These are phyloP conservation scores for Aureobasidium vineae DNA, from an alignment of 2,329 filamentous ascomycete genomes.

Conservation along the genomic window DNA sequence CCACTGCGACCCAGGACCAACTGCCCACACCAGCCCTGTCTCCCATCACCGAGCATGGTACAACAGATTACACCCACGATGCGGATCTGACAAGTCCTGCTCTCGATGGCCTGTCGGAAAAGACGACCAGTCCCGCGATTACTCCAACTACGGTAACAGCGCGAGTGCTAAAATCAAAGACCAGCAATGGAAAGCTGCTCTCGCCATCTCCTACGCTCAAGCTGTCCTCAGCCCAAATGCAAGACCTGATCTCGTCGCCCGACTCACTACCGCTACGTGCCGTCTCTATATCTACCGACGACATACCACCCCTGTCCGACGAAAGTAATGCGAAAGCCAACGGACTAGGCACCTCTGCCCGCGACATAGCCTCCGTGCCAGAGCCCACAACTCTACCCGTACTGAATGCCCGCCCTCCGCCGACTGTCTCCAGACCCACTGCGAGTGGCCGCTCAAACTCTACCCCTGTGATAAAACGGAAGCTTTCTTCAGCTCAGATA, in stretches of 20 bases:
- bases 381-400: slow-evolving; percentile 31
- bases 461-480: slow-evolving; percentile 41
- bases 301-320: slow-evolving; percentile 32
- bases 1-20: slow-evolving; percentile 25
- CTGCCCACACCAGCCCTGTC: slow-evolving; percentile 34
- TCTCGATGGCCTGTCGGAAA: neutral
- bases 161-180: neutral
- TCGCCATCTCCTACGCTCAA: slow-evolving; percentile 46
- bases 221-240: slow-evolving; percentile 55
- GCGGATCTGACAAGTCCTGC: neutral
- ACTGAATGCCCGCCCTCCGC: slow-evolving; percentile 24
- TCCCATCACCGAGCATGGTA: slow-evolving; percentile 34
- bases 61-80: neutral
- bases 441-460: slow-evolving; percentile 37
- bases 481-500: slow-evolving; percentile 31
- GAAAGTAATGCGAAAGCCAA: slow-evolving; percentile 14
- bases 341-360: slow-evolving; percentile 6
- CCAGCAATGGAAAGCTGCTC: slow-evolving; percentile 32
- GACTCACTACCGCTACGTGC: slow-evolving; percentile 54
- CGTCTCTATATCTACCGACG: slow-evolving; percentile 40
- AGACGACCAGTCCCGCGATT: neutral
- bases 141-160: neutral
- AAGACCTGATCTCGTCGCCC: slow-evolving; percentile 55
- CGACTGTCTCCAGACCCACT: neutral
- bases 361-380: neutral